A percentile compares a stretch with the other conserved stretches of the same genome.
phyloP scores from a whole-genome alignment of 2,329 filamentous ascomycete species.

The Hymenoscyphus fructigenus region DNA sequence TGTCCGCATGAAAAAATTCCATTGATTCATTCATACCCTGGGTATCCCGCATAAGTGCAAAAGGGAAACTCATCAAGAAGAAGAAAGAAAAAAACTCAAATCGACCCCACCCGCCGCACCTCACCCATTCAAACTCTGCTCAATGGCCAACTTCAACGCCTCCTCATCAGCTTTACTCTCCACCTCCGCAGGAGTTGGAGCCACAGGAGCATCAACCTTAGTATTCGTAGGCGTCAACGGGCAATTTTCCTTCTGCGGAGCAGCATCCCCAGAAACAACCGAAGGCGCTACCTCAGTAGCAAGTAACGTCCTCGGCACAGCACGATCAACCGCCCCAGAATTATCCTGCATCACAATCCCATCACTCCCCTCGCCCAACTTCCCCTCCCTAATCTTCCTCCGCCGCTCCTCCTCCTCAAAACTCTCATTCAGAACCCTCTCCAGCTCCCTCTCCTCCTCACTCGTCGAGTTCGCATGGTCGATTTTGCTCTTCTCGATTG shows the following conservation, averaged over 20 bases:
- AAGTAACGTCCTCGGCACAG: neutral
- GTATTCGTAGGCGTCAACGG: conserved; percentile 53
- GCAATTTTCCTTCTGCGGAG: neutral
- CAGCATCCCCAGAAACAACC: neutral
- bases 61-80: too few relatives aligned
- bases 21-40: neutral
- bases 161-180: conserved; percentile 49
- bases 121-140: conserved; percentile 49
- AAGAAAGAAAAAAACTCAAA: too few relatives aligned
- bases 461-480: conserved; percentile 26
- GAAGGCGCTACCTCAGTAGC: neutral
- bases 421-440: conserved; percentile 10
- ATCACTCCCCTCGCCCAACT: conserved; percentile 64
- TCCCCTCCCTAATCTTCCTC: conserved; percentile 41
- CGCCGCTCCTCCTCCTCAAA: conserved; percentile 20
- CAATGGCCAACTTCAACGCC: conserved; percentile 54
- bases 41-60: neutral
- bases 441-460: conserved; percentile 13
- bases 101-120: neutral
- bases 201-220: neutral
- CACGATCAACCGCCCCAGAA: conserved; percentile 65
- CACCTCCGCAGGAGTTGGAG: conserved; percentile 1
- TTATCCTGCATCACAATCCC: conserved; percentile 58
- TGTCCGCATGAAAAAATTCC: neutral
- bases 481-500: conserved; percentile 33